Evolutionary conservation across 768 basidiomycete genomes (phyloP).

Genomic region (Tricholoma saponaceum): DNA sequence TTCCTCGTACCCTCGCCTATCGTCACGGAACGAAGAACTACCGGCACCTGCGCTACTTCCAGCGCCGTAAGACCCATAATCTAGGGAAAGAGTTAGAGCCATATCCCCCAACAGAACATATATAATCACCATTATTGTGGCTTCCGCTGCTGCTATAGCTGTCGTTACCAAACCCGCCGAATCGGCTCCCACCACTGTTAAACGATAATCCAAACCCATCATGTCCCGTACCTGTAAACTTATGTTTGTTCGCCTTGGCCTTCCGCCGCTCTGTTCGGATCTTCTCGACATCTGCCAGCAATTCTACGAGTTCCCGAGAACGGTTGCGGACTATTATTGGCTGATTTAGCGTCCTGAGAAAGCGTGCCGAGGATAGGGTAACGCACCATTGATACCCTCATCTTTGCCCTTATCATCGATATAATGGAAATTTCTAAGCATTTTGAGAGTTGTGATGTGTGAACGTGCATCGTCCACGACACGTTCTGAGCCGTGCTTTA

Average conservation of each 20-base stretch:
- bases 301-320: conserved; percentile 86
- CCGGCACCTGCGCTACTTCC: conserved; percentile 40
- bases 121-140: conserved; percentile 13
- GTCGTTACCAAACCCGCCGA: conserved; percentile 43
- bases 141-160: conserved; percentile 27
- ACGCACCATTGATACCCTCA: conserved; percentile 89
- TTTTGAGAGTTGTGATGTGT: conserved; percentile 93
- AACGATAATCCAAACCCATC: conserved; percentile 61
- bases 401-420: conserved; percentile 99
- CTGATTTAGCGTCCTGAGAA: background rate
- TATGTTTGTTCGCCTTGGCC: conserved; percentile 86
- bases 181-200: conserved; percentile 46
- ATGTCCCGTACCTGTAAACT: conserved; percentile 85
- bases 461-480: conserved; percentile 97
- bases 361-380: background rate
- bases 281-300: conserved; percentile 86
- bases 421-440: conserved; percentile 97
- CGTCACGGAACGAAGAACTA: conserved; percentile 54
- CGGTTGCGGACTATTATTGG: conserved; percentile 80
- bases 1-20: conserved; percentile 71
- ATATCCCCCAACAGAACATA: background rate
- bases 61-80: conserved; percentile 18
- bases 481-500: conserved; percentile 96
- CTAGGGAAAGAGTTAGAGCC: background rate
- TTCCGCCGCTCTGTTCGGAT: conserved; percentile 88